phyloP scores from a whole-genome alignment of 1,284 basidiomycete genomes.

The Testicularia cyperi region DNA sequence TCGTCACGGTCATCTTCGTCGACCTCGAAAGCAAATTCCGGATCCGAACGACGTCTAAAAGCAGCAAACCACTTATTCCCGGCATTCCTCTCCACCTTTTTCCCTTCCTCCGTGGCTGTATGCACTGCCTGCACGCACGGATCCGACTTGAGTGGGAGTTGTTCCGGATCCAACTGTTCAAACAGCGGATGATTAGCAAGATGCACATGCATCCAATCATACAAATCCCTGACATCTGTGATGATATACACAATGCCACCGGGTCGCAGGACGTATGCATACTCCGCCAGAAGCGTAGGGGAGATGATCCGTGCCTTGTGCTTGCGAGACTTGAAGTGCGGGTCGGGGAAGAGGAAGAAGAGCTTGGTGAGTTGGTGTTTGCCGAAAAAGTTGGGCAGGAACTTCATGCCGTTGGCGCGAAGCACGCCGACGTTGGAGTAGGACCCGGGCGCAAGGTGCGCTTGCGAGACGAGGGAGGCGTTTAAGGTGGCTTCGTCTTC shows the following conservation, averaged over 20 bases:
- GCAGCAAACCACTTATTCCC: slow-evolving; percentile 87
- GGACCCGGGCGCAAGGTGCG: slow-evolving; percentile 61
- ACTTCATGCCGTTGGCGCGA: slow-evolving; percentile 97
- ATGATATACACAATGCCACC: slow-evolving; percentile 96
- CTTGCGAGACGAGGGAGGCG: slow-evolving; percentile 14
- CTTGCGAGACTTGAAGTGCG: slow-evolving; percentile 96
- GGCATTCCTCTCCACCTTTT: slow-evolving; percentile 88
- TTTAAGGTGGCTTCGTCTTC: slow-evolving; percentile 37
- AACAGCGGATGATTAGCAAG: slow-evolving; percentile 84
- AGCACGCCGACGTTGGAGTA: slow-evolving; percentile 93
- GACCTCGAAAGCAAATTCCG: too few relatives aligned
- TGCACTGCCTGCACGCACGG: slow-evolving; percentile 53
- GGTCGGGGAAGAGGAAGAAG: slow-evolving; percentile 98
- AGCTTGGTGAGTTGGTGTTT: slow-evolving; percentile 78
- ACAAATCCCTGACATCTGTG: slow-evolving; percentile 91
- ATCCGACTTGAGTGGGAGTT: slow-evolving; percentile 64
- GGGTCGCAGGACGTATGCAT: slow-evolving; percentile 86
- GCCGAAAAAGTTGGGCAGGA: slow-evolving; percentile 92
- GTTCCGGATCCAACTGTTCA: slow-evolving; percentile 72
- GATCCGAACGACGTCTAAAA: slow-evolving; percentile 64
- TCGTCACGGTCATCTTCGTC: too few relatives aligned
- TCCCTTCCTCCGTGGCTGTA: slow-evolving; percentile 78
- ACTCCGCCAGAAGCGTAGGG: slow-evolving; percentile 83
- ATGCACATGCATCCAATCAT: slow-evolving; percentile 93
- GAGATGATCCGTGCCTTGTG: slow-evolving; percentile 96